Conservation (phyloP, 2,329 filamentous ascomycete genomes). For the Pleoardoris graminearum region DNA sequence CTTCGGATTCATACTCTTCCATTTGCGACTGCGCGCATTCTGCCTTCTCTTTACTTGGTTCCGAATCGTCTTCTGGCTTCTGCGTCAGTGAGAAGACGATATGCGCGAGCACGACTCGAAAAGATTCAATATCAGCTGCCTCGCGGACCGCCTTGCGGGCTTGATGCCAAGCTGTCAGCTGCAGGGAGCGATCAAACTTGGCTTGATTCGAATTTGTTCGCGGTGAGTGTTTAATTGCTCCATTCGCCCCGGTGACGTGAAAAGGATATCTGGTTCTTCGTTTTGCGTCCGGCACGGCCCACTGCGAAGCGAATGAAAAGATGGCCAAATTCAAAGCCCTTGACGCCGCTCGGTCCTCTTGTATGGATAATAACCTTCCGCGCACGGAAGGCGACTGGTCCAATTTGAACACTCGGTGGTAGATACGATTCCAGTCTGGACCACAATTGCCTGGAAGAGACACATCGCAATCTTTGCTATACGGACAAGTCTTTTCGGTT, state of each 20-base stretch:
- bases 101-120: slow-evolving; percentile 50
- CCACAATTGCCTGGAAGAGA: slow-evolving; percentile 42
- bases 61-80: slow-evolving; percentile 38
- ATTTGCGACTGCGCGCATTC: neutral
- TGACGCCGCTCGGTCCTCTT: slow-evolving; percentile 51
- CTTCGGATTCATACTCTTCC: neutral
- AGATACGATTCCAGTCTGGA: slow-evolving; percentile 56
- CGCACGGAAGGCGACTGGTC: slow-evolving; percentile 50
- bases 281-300: slow-evolving; percentile 42
- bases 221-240: slow-evolving; percentile 15
- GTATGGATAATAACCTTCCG: slow-evolving; percentile 47
- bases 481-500: slow-evolving; percentile 58
- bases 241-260: slow-evolving; percentile 14
- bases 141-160: slow-evolving; percentile 46
- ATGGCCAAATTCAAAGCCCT: slow-evolving; percentile 55
- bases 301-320: slow-evolving; percentile 59
- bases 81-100: slow-evolving; percentile 54
- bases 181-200: slow-evolving; percentile 45
- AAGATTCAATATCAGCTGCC: slow-evolving; percentile 49
- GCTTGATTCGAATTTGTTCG: slow-evolving; percentile 3
- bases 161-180: slow-evolving; percentile 49
- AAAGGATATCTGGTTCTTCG: slow-evolving; percentile 37
- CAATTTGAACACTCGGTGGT: slow-evolving; percentile 53
- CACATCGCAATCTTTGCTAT: slow-evolving; percentile 41
- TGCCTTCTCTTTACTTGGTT: neutral